phyloP scores from a whole-genome alignment of 2,329 filamentous ascomycete genomes.

The Stemphylium lycopersici region DNA sequence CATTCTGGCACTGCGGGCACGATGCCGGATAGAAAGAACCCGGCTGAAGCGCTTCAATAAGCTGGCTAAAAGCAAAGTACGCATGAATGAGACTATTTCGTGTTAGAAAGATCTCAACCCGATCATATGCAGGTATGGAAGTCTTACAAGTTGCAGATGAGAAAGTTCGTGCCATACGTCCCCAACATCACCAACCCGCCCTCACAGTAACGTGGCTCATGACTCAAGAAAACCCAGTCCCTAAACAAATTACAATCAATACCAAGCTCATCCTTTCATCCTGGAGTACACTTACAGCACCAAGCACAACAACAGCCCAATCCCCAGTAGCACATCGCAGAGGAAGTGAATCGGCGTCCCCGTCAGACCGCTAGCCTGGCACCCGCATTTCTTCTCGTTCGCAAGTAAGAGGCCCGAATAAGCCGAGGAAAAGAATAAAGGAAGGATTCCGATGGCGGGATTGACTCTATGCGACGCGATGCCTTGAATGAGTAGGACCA shows the following conservation, averaged over 20 bases:
- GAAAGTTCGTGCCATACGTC: constrained; percentile 37
- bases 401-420: constrained; percentile 31
- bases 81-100: constrained; percentile 26
- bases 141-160: constrained; percentile 37
- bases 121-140: background rate
- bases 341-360: constrained; percentile 37
- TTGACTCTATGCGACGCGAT: constrained; percentile 27
- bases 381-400: constrained; percentile 35
- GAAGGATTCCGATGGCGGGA: constrained; percentile 38
- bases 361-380: constrained; percentile 29
- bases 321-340: constrained; percentile 27
- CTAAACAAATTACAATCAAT: background rate
- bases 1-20: constrained; percentile 36
- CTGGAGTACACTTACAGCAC: constrained; percentile 18
- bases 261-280: no score
- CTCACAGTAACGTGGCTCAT: background rate
- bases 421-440: constrained; percentile 34
- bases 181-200: constrained; percentile 20
- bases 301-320: constrained; percentile 29
- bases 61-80: constrained; percentile 29
- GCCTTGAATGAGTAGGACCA: constrained; percentile 36
- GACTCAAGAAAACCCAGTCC: background rate
- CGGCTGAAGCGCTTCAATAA: constrained; percentile 21
- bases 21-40: constrained; percentile 22
- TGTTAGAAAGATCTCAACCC: background rate